A percentile compares a stretch with the other conserved stretches of the same genome.
Evolutionary conservation across 2,329 filamentous ascomycete genomes (phyloP).

Genomic region (Fusarium annulatum): DNA sequence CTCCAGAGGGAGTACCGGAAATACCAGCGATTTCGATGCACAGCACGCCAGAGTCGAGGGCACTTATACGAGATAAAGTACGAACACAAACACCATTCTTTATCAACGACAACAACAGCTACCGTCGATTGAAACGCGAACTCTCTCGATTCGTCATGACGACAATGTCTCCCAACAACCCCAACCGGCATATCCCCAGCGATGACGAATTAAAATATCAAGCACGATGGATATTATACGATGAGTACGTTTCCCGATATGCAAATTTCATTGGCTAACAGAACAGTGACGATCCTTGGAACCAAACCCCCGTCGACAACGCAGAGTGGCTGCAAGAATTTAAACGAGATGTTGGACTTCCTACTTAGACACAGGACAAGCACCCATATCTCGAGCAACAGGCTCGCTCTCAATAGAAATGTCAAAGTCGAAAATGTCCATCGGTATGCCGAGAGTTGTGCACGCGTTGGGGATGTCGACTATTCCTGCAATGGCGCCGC

Average conservation of each 20-base stretch:
- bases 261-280: not conserved
- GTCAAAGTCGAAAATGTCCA: constrained; percentile 97
- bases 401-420: constrained; percentile 72
- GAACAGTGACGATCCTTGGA: constrained; percentile 36
- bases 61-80: constrained; percentile 17
- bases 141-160: constrained; percentile 33
- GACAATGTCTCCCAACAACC: constrained; percentile 36
- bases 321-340: constrained; percentile 37
- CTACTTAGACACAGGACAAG: constrained; percentile 35
- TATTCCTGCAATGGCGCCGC: constrained; percentile 89
- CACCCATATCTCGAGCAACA: constrained; percentile 51
- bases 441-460: constrained; percentile 86
- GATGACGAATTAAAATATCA: constrained; percentile 36
- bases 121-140: constrained; percentile 26
- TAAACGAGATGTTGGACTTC: constrained; percentile 36
- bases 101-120: constrained; percentile 37
- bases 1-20: constrained; percentile 10
- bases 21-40: constrained; percentile 12
- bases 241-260: constrained; percentile 14
- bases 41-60: not conserved
- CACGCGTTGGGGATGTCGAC: constrained; percentile 94
- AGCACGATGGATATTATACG: constrained; percentile 35
- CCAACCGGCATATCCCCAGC: constrained; percentile 29
- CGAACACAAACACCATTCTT: constrained; percentile 34
- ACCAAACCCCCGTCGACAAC: constrained; percentile 40